Percentiles rank a stretch among this genome's conserved stretches.
Conservation (phyloP, 2,329 filamentous ascomycete genomes). For the Aspergillus brunneoviolaceus region DNA sequence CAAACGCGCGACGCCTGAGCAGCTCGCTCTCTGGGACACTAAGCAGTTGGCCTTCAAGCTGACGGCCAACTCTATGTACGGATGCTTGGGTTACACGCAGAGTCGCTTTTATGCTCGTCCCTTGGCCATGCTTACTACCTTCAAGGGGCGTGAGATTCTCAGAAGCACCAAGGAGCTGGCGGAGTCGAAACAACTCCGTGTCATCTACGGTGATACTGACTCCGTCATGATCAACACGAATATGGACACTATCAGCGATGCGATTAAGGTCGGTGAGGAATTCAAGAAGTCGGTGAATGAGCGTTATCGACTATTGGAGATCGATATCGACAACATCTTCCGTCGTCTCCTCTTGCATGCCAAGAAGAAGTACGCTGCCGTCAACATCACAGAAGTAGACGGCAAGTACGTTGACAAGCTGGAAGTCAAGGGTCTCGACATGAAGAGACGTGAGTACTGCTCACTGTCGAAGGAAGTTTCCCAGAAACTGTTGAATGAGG, state of each 20-base stretch:
- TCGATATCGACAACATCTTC: conserved; percentile 98
- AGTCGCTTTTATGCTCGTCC: conserved; percentile 97
- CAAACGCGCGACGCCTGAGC: conserved; percentile 77
- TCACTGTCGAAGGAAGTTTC: conserved; percentile 94
- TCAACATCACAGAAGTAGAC: conserved; percentile 86
- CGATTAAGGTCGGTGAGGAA: conserved; percentile 85
- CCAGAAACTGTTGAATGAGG: conserved; percentile 83
- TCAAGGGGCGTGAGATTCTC: conserved; percentile 96
- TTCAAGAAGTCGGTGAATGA: conserved; percentile 97
- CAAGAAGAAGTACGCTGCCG: conserved; percentile 98
- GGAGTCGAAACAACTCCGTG: conserved; percentile 83
- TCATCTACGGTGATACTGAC: conserved; percentile 98
- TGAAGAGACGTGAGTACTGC: conserved; percentile 97
- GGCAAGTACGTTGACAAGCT: conserved; percentile 92
- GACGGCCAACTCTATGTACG: conserved; percentile 99
- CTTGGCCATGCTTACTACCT: conserved; percentile 91
- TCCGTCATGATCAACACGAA: conserved; percentile 99
- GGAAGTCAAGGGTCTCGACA: conserved; percentile 97
- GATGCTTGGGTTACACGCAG: conserved; percentile 93
- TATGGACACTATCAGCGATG: conserved; percentile 86
- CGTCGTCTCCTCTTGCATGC: conserved; percentile 88
- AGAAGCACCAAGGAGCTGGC: conserved; percentile 93
- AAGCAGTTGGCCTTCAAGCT: conserved; percentile 96
- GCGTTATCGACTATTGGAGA: conserved; percentile 86
- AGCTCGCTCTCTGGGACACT: conserved; percentile 94